Conservation (phyloP, 345 rosid genomes). For the Sonneratia caseolaris region DNA sequence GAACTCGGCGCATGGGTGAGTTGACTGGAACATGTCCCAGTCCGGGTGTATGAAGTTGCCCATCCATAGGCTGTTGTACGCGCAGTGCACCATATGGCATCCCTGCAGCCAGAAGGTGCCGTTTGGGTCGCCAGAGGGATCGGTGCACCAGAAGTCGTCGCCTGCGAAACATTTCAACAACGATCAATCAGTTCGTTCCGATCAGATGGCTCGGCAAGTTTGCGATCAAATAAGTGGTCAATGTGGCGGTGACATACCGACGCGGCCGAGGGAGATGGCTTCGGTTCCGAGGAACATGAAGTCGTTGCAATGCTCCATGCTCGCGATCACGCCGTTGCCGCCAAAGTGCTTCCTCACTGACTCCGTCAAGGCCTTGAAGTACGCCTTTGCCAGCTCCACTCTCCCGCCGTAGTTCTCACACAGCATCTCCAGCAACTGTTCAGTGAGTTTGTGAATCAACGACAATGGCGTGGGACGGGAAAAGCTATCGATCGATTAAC, state of each 20-base stretch:
- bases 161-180: slow-evolving; percentile 26
- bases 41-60: slow-evolving; percentile 98
- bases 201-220: background rate
- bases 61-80: slow-evolving; percentile 99
- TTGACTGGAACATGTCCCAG: slow-evolving; percentile 99
- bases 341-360: slow-evolving; percentile 78
- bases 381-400: slow-evolving; percentile 80
- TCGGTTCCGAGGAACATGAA: slow-evolving; percentile 97
- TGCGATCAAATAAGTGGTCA: background rate
- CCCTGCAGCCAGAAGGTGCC: slow-evolving; percentile 98
- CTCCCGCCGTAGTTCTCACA: slow-evolving; percentile 86
- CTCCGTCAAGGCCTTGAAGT: slow-evolving; percentile 63
- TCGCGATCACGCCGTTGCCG: slow-evolving; percentile 93
- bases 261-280: slow-evolving; percentile 92
- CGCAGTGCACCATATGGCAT: slow-evolving; percentile 98
- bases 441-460: background rate
- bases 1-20: slow-evolving; percentile 91
- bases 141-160: slow-evolving; percentile 98
- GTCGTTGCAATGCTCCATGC: slow-evolving; percentile 98
- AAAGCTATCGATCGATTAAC: too few species aligned
- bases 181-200: background rate
- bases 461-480: too few species aligned
- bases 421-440: slow-evolving; percentile 75
- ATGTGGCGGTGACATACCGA: slow-evolving; percentile 38
- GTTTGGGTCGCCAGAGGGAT: slow-evolving; percentile 92